Conservation (phyloP, 495 filamentous ascomycete genomes). For the Annulohypoxylon moriforme region DNA sequence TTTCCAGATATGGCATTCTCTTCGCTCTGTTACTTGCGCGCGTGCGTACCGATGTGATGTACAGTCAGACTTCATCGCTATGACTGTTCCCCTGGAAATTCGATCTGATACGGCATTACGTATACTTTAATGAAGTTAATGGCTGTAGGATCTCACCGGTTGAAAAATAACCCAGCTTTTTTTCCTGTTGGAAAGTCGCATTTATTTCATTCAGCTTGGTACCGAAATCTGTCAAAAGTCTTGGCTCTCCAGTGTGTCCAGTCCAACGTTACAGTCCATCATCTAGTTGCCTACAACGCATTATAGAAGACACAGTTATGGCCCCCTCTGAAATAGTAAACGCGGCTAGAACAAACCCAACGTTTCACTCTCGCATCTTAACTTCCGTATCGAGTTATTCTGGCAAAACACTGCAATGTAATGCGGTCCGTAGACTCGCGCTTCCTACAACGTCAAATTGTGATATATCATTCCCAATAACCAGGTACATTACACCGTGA, state of each 20-base stretch:
- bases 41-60: neutral
- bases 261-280: slow-evolving; percentile 26
- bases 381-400: slow-evolving; percentile 19
- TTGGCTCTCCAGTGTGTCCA: neutral
- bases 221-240: slow-evolving; percentile 1
- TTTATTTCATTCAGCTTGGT: slow-evolving; percentile 13
- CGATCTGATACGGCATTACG: neutral
- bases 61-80: neutral
- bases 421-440: slow-evolving; percentile 3
- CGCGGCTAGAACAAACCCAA: neutral
- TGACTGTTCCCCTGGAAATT: neutral
- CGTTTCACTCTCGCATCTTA: slow-evolving; percentile 9
- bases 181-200: slow-evolving; percentile 9
- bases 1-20: slow-evolving; percentile 32
- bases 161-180: neutral
- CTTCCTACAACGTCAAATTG: slow-evolving; percentile 18
- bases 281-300: slow-evolving; percentile 5
- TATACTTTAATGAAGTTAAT: neutral
- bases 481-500: slow-evolving; percentile 29
- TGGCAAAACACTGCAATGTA: slow-evolving; percentile 25
- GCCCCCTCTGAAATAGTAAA: neutral
- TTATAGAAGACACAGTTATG: neutral
- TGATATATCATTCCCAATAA: slow-evolving; percentile 41
- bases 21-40: slow-evolving; percentile 16
- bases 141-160: slow-evolving; percentile 6